Evolutionary conservation across 257 asterid species (phyloP).

Genomic region (Mitragyna speciosa): DNA sequence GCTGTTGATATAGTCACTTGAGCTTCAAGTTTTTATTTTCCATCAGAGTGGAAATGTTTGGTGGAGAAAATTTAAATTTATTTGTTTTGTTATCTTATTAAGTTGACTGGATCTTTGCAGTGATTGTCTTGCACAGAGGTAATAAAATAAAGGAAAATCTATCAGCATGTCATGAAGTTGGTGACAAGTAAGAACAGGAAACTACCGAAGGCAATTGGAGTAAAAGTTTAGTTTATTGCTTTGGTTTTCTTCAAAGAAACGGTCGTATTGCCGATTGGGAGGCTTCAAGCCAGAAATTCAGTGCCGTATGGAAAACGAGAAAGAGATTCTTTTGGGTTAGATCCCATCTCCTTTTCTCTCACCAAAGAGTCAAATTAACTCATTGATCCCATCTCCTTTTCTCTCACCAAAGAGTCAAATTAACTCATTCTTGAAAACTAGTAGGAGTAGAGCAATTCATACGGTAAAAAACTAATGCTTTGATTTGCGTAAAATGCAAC

Average conservation of each 20-base stretch:
- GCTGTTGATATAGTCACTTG: no score
- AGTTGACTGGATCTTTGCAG: background rate
- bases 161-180: slow-evolving; percentile 2
- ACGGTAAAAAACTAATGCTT: background rate
- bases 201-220: slow-evolving; percentile 11
- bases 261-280: background rate
- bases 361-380: background rate
- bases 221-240: background rate
- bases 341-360: slow-evolving; percentile 17
- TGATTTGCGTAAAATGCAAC: background rate
- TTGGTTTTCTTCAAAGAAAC: slow-evolving; percentile 11
- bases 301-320: slow-evolving; percentile 46
- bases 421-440: background rate
- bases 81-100: background rate
- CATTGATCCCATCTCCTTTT: no score
- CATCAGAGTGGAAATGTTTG: no score
- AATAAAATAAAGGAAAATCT: background rate
- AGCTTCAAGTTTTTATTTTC: no score
- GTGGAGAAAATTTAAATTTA: background rate
- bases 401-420: background rate
- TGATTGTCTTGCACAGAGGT: background rate
- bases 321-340: slow-evolving; percentile 37
- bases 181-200: background rate
- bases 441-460: background rate
- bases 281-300: slow-evolving; percentile 27